Evolutionary conservation across 1,284 basidiomycete species (phyloP), one percentile per base, ranked within the genome.

Genomic region (Farysia itapuensis): DNA sequence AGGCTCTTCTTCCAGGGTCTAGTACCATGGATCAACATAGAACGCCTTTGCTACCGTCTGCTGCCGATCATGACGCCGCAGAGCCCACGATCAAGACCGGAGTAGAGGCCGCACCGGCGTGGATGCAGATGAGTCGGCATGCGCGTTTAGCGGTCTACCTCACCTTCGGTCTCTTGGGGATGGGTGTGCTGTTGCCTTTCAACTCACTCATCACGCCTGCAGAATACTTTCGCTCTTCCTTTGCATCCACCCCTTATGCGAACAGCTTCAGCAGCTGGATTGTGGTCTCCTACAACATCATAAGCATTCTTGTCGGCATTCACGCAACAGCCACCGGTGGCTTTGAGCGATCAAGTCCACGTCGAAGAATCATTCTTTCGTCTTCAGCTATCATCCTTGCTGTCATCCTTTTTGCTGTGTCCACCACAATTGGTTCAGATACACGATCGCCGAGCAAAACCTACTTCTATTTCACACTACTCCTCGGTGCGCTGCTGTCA

Each of bases 191-290:
- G 4, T 34, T 64, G 4, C 60, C 60, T 1, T 64, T 64, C 57
- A 73, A 73, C 49, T 61, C 69, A 13, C 45, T 73, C 38, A 71
- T 73, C 41, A 73, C 69, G 5, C 68, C 70, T 1, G 52, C 70
- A 28, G 70, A 73, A 39, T 73, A 71, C 53, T 73, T 65, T 24
- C 56, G 70, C 19, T 48, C 56, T 15, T 46, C 64, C 1, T 60
- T 73, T 21, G 49, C 59, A 5, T 31, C 24, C 0, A 67, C 66
- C 1, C 41, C 45, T 2, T 59, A 56, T 14, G 51, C 57, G 24
- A 58, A 56, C 24, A 67, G 46, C 3, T 69, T 73, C 46, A 64
- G 56, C 49, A 65, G 58, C 50, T 73, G 69, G 65, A 69, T 71
- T 49, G 40, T 57, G 12, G 52, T 64, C 13, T 57, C 49, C 11